Percentiles rank a stretch among this genome's conserved stretches.
These are phyloP conservation scores for Cladosporium austrohemisphaericum DNA, from an alignment of 2,329 filamentous ascomycete species.

Conservation along the genomic window DNA sequence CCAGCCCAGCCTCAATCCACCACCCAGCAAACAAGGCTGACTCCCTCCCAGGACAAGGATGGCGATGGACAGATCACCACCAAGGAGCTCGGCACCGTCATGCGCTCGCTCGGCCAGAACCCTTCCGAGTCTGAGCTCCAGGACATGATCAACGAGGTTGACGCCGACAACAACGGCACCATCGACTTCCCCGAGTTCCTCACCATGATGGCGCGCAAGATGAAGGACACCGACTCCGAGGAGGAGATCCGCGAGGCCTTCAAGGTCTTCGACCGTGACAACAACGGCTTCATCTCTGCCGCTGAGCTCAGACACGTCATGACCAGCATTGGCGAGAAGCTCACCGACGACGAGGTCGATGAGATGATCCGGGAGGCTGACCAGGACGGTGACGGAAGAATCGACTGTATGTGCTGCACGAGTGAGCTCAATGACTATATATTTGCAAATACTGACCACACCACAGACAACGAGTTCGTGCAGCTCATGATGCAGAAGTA, in stretches of 20 bases:
- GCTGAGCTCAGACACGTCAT: conserved; percentile 61
- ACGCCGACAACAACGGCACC: conserved; percentile 61
- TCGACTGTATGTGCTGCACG: conserved; percentile 53
- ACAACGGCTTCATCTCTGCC: conserved; percentile 62
- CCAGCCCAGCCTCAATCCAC: too few relatives aligned
- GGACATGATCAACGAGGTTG: conserved; percentile 66
- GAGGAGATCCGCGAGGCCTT: conserved; percentile 64
- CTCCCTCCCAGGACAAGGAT: conserved; percentile 51
- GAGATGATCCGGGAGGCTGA: conserved; percentile 65
- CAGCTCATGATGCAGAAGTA: conserved; percentile 56
- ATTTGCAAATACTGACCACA: conserved; percentile 17
- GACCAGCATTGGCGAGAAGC: conserved; percentile 61
- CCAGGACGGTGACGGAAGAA: conserved; percentile 60
- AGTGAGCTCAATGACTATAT: background rate
- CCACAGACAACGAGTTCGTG: conserved; percentile 53
- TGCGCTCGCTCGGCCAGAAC: conserved; percentile 61
- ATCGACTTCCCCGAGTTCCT: conserved; percentile 66
- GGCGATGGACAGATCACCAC: conserved; percentile 62
- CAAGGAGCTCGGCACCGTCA: conserved; percentile 60
- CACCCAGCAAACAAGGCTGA: conserved; percentile 23
- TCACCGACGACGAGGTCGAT: conserved; percentile 62
- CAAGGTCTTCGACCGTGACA: conserved; percentile 64
- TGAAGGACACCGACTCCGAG: conserved; percentile 60
- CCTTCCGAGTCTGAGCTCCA: conserved; percentile 60
- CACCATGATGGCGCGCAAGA: conserved; percentile 62